Evolutionary conservation across 345 rosid species (phyloP), one percentile per base, ranked within the genome.

Genomic region (Dimocarpus longan): DNA sequence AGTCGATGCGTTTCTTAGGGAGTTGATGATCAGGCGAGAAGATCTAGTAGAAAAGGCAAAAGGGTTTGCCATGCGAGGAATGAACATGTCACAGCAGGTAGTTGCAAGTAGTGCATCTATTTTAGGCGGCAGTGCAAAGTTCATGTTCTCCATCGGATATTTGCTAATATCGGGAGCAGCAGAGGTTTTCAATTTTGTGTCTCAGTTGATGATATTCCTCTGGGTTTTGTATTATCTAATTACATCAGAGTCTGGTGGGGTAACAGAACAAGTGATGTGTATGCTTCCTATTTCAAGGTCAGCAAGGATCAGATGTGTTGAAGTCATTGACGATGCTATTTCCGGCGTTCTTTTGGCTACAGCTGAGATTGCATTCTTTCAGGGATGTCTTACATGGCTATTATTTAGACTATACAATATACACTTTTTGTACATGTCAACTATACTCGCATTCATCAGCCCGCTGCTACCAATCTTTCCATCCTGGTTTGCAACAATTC

Each of bases 341-440:
- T 96, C 98, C 0, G 97, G 97, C 1, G 99, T 94, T 82, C 98
- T 94, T 59, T 84, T 94, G 80, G 99, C 98, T 2, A 96, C 99
- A 12, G 99, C 93, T 5, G 97, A 96, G 86, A 91, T 96, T 56
- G 94, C 98, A 13, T 75, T 96, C 73, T 94, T 91, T 82, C 98
- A 96, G 75, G 99, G 98, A 82, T 94, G 98, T 87, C 91, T 94
- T 50, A 94, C 99, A 18, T 91, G 98, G 99, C 91, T 96, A 24
- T 81, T 96, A 78, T 96, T 96, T 73, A 91, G 99, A 83, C 85
- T 96, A 57, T 88, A 73, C 70, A 85, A 88, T 3, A 93, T 96
- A 70, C 99, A 96, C 85, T 96, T 96, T 83, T 75, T 96, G 40
- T 96, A 96, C 77, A 86, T 92, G 88, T 93, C 95, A 2, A 94